Conservation (phyloP, 768 basidiomycete genomes). For the Amanita subjunquillea region DNA sequence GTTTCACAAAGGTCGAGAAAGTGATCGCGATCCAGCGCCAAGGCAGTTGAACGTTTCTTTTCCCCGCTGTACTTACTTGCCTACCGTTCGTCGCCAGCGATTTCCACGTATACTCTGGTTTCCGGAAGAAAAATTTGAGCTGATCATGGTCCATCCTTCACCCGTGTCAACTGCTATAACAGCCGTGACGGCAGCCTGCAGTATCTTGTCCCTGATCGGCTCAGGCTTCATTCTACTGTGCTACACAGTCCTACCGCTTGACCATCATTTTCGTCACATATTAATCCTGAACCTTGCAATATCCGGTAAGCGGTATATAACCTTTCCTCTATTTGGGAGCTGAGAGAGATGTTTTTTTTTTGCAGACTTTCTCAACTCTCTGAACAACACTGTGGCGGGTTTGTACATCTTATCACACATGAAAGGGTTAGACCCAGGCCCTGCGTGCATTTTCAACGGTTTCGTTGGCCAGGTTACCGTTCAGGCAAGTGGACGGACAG, state of each 20-base stretch:
- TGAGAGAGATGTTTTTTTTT: no score
- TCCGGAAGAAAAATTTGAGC: neutral
- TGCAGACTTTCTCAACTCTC: conserved; percentile 6
- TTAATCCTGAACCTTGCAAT: conserved; percentile 8
- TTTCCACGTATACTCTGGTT: no score
- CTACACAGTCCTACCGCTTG: conserved; percentile 7
- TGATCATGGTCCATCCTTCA: neutral
- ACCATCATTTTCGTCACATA: conserved; percentile 7
- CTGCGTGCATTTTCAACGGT: conserved; percentile 6
- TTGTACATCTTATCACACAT: conserved; percentile 3
- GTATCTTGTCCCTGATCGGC: conserved; percentile 6
- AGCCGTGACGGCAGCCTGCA: neutral
- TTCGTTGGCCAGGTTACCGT: conserved; percentile 7
- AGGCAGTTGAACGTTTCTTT: no score
- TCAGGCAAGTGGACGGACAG: neutral
- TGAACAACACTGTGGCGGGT: conserved; percentile 4
- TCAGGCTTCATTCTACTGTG: conserved; percentile 7
- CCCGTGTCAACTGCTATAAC: neutral
- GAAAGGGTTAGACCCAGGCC: neutral
- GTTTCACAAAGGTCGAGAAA: no score
- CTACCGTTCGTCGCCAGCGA: no score
- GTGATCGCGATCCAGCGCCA: no score
- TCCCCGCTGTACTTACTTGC: no score
- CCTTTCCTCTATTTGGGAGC: no score
- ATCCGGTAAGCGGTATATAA: neutral